Conservation (phyloP, 2,329 filamentous ascomycete species). For the Xylaria sp. region DNA sequence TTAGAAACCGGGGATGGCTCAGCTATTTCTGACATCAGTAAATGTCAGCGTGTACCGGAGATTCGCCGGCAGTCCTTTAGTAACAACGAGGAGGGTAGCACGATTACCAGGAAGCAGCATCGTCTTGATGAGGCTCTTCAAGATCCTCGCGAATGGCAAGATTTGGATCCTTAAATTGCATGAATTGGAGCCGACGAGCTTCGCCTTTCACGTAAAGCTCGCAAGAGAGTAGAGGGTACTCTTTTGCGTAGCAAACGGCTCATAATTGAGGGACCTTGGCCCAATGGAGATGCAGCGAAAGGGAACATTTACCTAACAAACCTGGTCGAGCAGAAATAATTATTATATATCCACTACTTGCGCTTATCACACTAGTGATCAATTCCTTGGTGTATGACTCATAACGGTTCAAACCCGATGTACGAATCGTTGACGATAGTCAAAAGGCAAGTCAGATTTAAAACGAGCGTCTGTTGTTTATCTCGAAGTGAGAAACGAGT, state of each 20-base stretch:
- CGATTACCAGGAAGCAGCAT: conserved; percentile 35
- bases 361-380: not conserved
- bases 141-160: conserved; percentile 33
- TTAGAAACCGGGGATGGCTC: conserved; percentile 50
- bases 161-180: not conserved
- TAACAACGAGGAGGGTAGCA: conserved; percentile 6
- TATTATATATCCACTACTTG: not conserved
- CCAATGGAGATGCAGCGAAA: not conserved
- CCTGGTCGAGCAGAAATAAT: not conserved
- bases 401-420: not conserved
- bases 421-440: no score
- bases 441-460: not conserved
- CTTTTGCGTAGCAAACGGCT: not conserved
- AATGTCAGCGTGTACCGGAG: conserved; percentile 44
- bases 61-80: conserved; percentile 41
- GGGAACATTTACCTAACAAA: not conserved
- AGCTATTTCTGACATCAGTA: conserved; percentile 42
- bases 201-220: not conserved
- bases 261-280: not conserved
- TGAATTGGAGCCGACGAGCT: not conserved
- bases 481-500: conserved; percentile 9
- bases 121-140: conserved; percentile 45
- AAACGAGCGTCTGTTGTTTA: not conserved
- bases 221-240: not conserved
- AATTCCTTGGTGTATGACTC: not conserved